Conservation (phyloP, 2,329 filamentous ascomycete genomes). For the Ceratocystis huliohia region DNA sequence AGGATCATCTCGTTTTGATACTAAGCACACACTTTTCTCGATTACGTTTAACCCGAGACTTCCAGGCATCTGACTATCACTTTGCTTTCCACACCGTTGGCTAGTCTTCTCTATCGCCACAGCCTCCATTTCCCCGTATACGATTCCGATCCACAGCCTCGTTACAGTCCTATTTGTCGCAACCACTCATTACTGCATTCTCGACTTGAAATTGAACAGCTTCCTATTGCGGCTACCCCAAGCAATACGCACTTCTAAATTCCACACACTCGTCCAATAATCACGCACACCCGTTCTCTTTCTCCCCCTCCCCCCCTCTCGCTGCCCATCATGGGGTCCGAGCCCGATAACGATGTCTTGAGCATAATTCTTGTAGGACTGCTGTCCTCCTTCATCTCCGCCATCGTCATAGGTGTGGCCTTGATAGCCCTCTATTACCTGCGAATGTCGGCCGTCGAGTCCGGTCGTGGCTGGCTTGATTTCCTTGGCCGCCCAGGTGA, state of each 20-base stretch:
- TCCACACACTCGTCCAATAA: not conserved
- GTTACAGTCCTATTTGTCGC: conserved; percentile 1
- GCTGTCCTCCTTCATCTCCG: conserved; percentile 75
- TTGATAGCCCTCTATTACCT: conserved; percentile 60
- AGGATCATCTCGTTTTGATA: not conserved
- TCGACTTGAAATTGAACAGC: not conserved
- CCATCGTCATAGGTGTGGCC: conserved; percentile 55
- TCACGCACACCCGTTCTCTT: not conserved
- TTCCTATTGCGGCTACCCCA: not conserved
- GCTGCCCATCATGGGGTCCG: conserved; percentile 16
- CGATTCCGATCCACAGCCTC: not conserved
- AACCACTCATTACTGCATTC: not conserved
- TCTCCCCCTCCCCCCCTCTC: not conserved
- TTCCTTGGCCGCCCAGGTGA: conserved; percentile 86
- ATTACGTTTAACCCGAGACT: not conserved
- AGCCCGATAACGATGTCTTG: conserved; percentile 19
- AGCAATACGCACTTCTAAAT: not conserved
- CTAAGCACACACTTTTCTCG: not conserved
- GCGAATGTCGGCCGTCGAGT: conserved; percentile 10
- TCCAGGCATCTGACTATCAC: not conserved
- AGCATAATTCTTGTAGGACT: conserved; percentile 60
- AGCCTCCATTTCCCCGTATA: conserved; percentile 6
- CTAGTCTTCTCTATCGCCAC: not conserved
- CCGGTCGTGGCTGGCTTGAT: conserved; percentile 45
- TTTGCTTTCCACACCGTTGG: not conserved